phyloP scores from a whole-genome alignment of 129 eudicot genomes.

The Helianthus tuberosus region DNA sequence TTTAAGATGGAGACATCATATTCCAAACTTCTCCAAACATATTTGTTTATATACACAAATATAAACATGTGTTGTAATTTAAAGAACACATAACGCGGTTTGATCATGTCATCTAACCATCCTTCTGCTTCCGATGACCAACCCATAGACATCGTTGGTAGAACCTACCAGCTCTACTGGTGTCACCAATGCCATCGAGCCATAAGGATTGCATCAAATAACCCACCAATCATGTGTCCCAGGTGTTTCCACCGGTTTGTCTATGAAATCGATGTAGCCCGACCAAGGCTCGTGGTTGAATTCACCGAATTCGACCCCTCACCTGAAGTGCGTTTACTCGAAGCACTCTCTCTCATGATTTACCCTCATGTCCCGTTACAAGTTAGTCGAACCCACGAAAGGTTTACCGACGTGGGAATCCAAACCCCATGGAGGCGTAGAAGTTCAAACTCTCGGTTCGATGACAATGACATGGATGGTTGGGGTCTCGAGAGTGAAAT shows the following conservation, averaged over 20 bases:
- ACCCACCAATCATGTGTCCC: slow-evolving; percentile 56
- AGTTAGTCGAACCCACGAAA: slow-evolving; percentile 6
- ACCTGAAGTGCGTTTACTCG: slow-evolving; percentile 73
- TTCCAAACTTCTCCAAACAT: slow-evolving; percentile 22
- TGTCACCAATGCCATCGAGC: slow-evolving; percentile 81
- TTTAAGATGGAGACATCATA: slow-evolving; percentile 1
- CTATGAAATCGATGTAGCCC: slow-evolving; percentile 49
- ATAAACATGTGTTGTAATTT: background rate
- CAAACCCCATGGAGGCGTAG: slow-evolving; percentile 43
- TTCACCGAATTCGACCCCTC: slow-evolving; percentile 72
- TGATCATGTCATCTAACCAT: slow-evolving; percentile 27
- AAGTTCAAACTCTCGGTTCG: slow-evolving; percentile 21
- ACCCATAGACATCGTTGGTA: slow-evolving; percentile 29
- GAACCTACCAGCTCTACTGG: slow-evolving; percentile 69
- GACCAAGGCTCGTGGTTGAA: slow-evolving; percentile 49
- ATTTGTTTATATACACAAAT: background rate
- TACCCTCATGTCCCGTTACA: slow-evolving; percentile 41
- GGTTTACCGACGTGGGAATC: slow-evolving; percentile 23
- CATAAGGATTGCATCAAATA: slow-evolving; percentile 50
- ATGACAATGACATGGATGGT: slow-evolving; percentile 35
- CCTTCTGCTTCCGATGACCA: slow-evolving; percentile 18
- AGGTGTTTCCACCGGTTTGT: slow-evolving; percentile 75
- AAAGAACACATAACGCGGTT: background rate
- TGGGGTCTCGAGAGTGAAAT: slow-evolving; percentile 65
- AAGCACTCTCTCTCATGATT: slow-evolving; percentile 73